Conservation (phyloP, 352 stramenopile species). For the Saprolegnia diclina region DNA sequence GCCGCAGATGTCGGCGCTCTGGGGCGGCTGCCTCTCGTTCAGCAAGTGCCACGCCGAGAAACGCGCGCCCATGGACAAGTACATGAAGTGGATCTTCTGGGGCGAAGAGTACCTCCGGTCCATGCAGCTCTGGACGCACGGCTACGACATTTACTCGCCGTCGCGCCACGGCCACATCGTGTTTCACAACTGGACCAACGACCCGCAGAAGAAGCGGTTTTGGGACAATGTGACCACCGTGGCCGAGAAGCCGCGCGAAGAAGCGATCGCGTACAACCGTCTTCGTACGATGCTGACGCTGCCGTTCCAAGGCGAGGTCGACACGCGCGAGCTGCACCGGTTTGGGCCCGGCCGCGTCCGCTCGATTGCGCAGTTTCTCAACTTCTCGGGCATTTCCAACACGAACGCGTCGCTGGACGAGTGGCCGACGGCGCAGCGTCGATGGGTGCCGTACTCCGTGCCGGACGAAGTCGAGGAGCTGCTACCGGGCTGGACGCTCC, state of each 20-base stretch:
- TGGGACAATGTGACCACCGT: constrained; percentile 20
- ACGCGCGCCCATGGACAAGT: constrained; percentile 74
- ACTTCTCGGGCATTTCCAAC: constrained; percentile 59
- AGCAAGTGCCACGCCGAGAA: constrained; percentile 77
- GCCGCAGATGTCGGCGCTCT: constrained; percentile 55
- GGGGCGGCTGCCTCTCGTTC: constrained; percentile 75
- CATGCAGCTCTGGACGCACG: constrained; percentile 58
- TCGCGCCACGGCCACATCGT: constrained; percentile 32
- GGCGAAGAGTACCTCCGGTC: constrained; percentile 75
- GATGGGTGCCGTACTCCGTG: constrained; percentile 65
- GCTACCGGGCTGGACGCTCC: constrained; percentile 28
- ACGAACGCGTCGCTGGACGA: constrained; percentile 47
- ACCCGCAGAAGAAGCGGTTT: constrained; percentile 16
- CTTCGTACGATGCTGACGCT: constrained; percentile 50
- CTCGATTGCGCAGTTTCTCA: constrained; percentile 50
- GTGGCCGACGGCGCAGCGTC: constrained; percentile 51
- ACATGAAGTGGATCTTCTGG: constrained; percentile 76
- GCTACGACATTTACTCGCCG: constrained; percentile 87
- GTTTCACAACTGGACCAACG: constrained; percentile 50
- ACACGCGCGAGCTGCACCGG: constrained; percentile 56
- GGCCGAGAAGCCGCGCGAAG: constrained; percentile 35
- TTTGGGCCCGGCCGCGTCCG: constrained; percentile 48
- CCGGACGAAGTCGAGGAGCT: constrained; percentile 47
- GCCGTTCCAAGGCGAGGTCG: constrained; percentile 51
- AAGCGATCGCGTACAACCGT: constrained; percentile 51